Evolutionary conservation across 78 protist genomes (phyloP), one percentile per base, ranked within the genome.

Genomic region (Bodo saltans): DNA sequence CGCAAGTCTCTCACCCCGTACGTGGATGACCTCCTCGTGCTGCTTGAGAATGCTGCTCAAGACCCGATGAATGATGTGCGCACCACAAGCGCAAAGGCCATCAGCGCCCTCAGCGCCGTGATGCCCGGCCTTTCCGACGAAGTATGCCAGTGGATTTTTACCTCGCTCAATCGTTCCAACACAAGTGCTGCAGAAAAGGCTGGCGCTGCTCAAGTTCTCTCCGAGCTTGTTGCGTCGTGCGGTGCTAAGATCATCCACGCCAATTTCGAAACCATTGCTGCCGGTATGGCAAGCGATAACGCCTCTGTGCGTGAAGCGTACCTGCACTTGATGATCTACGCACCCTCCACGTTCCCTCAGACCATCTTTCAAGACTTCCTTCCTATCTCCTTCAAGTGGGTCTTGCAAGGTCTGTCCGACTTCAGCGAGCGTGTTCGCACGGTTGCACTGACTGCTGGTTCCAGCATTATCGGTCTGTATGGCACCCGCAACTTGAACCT

Each of bases 1-100:
- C 92, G 82, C 28, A 79, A 78, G 71, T 96, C 88, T 47, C 33
- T 95, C 32, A 68, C 71, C 30, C 97, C 97, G 4, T 95, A 94
- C 79, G 37, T 92, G 37, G 52, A 27, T 17, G 41, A 34, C 32
- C 74, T 95, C 35, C 47, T 94, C 83, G 91, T 91, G 32, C 85
- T 72, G 29, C 89, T 96, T 39, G 41, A 87, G 76, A 38, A 81
- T 1, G 88, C 87, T 29, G 71, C 95, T 25, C 42, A 88, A 12
- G 99, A 96, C 78, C 95, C 97, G 47, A 85, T 84, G 53, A 97
- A 98, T 25, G 91, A 83, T 68, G 81, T 88, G 47, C 92, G 96
- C 35, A 72, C 72, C 30, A n/a, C 89, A 0, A 72, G 86, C 0
- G 90, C 94, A n/a, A 1, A 60, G 37, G 96, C 93, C 1, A 39